A percentile compares a stretch with the other conserved stretches of the same genome.
phyloP scores from a whole-genome alignment of 2,329 filamentous ascomycete genomes.

The Cercospora beticola region DNA sequence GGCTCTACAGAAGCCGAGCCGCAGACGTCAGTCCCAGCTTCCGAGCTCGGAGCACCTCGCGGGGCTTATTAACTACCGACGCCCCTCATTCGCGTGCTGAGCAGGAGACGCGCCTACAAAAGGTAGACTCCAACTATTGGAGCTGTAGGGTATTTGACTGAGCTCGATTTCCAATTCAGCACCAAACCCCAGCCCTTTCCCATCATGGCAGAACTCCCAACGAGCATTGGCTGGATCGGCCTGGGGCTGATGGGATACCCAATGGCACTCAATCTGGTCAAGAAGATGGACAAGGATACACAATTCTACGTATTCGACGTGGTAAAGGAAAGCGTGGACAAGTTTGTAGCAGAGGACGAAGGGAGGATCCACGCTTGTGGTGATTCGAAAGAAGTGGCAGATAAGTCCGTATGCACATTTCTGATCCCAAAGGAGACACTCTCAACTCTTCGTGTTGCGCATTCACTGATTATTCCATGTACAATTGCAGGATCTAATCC shows the following conservation, averaged over 20 bases:
- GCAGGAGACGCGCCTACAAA: conserved; percentile 10
- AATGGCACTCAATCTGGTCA: conserved; percentile 53
- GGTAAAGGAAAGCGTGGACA: conserved; percentile 44
- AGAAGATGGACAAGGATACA: conserved; percentile 46
- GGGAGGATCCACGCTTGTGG: conserved; percentile 41
- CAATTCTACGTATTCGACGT: conserved; percentile 54
- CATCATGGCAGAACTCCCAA: conserved; percentile 31
- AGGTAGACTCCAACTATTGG: not conserved
- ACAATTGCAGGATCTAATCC: conserved; percentile 46
- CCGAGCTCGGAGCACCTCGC: conserved; percentile 13
- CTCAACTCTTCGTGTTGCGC: not conserved
- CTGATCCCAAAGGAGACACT: not conserved
- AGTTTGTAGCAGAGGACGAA: conserved; percentile 45
- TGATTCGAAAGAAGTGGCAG: conserved; percentile 51
- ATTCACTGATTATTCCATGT: not conserved
- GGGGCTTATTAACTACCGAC: conserved; percentile 7
- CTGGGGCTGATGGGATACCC: conserved; percentile 57
- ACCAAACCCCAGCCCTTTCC: not conserved
- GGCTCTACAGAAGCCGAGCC: conserved; percentile 15
- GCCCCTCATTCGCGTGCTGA: conserved; percentile 4
- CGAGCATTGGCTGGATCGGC: conserved; percentile 52
- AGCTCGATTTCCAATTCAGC: not conserved
- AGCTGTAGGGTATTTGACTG: not conserved
- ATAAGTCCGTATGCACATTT: conserved; percentile 47
- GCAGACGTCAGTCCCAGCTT: conserved; percentile 7